Base-by-base conservation (phyloP, 179 eudicot species). In the Silene noctiflora region DNA sequence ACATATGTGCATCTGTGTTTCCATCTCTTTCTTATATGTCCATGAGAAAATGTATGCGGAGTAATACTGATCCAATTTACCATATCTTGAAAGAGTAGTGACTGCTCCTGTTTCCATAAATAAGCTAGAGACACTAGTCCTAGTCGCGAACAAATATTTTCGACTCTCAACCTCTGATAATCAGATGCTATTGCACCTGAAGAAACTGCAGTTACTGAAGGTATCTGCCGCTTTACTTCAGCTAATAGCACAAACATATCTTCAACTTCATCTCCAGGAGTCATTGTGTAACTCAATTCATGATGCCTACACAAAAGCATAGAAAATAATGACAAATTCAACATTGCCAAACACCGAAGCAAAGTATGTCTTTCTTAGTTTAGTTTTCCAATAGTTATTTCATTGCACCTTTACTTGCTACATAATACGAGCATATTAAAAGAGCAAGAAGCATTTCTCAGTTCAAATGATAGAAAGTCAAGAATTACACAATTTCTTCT, bases 171-270 rank as follows among this genome's bases (percentile, higher is more conserved):
- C 80, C 99, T 89, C 73, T 95, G 99, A 79, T 95, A 95, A 78
- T 95, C 97, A 6, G 99, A 95, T 51, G 96, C 99, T 89, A 95
- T 95, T 51, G 99, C 99, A 83, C 99, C 99, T 9, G 99, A 95
- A 58, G 97, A 88, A 61, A 95, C 99, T 55, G 91, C 99, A 19
- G 84, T 51, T n/a, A 95, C 56, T 56, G 90, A 85, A 55, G 99
- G 97, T 77, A 95, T 88, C 83, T 85, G 88, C 67, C 75, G 83
- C 87, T 95, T 91, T 62, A 95, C 89, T 85, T 95, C 99, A 60
- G 82, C 86, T 64, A 95, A 81, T 80, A 95, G 83, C 73, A 87
- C 78, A 75, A 91, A 89, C 91, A 95, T 82, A 82, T 95, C 99
- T 85, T 95, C 99, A 74, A 95, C 99, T 86, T 95, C 99, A 79